These are phyloP conservation scores for Meripilus lineatus DNA, from an alignment of 1,284 basidiomycete species.

Conservation along the genomic window DNA sequence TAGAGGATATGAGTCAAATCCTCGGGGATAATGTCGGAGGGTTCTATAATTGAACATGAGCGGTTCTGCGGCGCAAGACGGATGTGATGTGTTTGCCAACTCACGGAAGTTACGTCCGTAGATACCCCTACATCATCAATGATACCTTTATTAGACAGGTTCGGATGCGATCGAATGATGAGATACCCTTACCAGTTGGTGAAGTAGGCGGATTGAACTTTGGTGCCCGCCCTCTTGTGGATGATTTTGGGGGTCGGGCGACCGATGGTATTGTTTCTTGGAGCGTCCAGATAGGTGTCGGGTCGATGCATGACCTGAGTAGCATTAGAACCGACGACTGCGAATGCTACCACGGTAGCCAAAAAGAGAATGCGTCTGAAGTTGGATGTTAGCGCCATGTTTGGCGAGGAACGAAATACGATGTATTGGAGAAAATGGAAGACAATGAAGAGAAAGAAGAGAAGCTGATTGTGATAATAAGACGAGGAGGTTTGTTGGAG, in stretches of 20 bases:
- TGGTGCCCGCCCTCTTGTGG: slow-evolving; percentile 42
- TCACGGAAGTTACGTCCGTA: slow-evolving; percentile 77
- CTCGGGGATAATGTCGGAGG: slow-evolving; percentile 50
- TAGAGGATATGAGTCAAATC: slow-evolving; percentile 79
- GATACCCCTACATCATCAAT: slow-evolving; percentile 67
- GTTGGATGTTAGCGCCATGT: slow-evolving; percentile 18
- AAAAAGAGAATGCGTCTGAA: slow-evolving; percentile 18
- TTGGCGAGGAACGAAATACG: slow-evolving; percentile 4
- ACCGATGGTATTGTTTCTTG: slow-evolving; percentile 33
- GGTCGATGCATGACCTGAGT: slow-evolving; percentile 58
- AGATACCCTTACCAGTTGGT: slow-evolving; percentile 49
- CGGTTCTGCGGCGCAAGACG: slow-evolving; percentile 5
- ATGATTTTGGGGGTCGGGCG: slow-evolving; percentile 37
- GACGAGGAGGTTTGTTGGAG: no score
- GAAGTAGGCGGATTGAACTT: slow-evolving; percentile 60
- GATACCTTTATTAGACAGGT: no score
- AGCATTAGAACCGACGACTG: slow-evolving; percentile 30
- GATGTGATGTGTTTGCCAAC: slow-evolving; percentile 18
- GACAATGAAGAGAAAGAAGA: not conserved
- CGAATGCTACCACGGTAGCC: slow-evolving; percentile 16
- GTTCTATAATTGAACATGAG: slow-evolving; percentile 33
- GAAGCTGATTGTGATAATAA: no score
- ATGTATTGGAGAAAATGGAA: not conserved
- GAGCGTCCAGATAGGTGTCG: slow-evolving; percentile 38
- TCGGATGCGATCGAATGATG: no score